phyloP scores from a whole-genome alignment of 2,329 filamentous ascomycete species.

The Hypoxylon sp. region DNA sequence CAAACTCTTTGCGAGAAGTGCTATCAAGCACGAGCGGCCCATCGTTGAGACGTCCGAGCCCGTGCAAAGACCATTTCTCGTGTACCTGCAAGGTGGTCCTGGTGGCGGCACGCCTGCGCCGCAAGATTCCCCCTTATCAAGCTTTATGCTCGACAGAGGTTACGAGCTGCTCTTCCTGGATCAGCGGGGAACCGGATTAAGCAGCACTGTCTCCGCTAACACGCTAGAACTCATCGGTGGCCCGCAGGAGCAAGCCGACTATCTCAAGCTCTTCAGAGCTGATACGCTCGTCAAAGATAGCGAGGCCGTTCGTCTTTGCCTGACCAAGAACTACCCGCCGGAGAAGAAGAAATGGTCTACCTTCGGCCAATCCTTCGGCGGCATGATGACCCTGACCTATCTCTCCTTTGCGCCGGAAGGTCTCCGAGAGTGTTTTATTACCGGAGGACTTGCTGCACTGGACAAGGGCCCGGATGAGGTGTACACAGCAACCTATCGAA shows the following conservation, averaged over 20 bases:
- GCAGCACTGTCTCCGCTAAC: constrained; percentile 81
- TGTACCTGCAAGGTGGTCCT: constrained; percentile 89
- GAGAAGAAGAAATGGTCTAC: constrained; percentile 85
- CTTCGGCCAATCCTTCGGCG: constrained; percentile 93
- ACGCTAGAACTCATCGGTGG: constrained; percentile 77
- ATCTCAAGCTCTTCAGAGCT: constrained; percentile 87
- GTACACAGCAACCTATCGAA: constrained; percentile 79
- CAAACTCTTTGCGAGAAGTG: constrained; percentile 83
- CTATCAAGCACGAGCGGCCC: constrained; percentile 74
- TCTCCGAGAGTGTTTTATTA: constrained; percentile 85
- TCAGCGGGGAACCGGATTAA: constrained; percentile 90
- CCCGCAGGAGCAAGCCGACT: constrained; percentile 78
- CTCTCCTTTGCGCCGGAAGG: constrained; percentile 84
- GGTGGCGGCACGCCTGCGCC: constrained; percentile 83
- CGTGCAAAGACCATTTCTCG: constrained; percentile 68
- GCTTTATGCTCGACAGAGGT: constrained; percentile 79
- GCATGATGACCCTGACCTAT: constrained; percentile 88
- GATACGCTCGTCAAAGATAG: constrained; percentile 92
- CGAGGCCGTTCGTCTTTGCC: constrained; percentile 83
- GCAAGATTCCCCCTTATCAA: constrained; percentile 80
- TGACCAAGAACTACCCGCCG: constrained; percentile 78
- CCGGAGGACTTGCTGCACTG: constrained; percentile 86
- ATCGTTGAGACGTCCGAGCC: constrained; percentile 63
- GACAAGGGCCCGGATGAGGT: constrained; percentile 80
- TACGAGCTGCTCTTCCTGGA: constrained; percentile 92